These are phyloP conservation scores for Curvularia sp. DNA, from an alignment of 2,329 filamentous ascomycete genomes.

Conservation along the genomic window DNA sequence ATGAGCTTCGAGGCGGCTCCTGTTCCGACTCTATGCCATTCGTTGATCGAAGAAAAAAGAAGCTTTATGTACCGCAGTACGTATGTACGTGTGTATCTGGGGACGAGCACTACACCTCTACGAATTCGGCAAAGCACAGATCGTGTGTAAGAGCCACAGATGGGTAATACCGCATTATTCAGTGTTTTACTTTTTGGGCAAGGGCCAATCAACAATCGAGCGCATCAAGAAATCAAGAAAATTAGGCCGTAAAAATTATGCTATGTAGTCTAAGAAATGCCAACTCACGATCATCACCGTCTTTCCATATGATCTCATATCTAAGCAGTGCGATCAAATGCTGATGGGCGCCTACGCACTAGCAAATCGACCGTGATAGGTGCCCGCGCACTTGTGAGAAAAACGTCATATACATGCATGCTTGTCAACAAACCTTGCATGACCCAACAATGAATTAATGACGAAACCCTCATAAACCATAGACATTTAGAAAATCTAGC, in stretches of 20 bases:
- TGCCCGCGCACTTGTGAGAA: background rate
- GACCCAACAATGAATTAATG: background rate
- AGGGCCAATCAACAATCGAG: background rate
- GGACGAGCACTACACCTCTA: background rate
- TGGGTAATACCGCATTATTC: background rate
- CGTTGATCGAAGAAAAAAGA: background rate
- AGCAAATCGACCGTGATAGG: background rate
- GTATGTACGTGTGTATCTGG: background rate
- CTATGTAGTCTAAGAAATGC: background rate
- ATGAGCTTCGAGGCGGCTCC: background rate
- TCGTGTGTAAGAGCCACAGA: background rate
- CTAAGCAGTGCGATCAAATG: background rate
- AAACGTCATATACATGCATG: background rate
- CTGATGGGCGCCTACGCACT: background rate
- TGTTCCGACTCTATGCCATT: background rate
- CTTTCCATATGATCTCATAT: conserved; percentile 3
- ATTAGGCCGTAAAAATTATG: background rate
- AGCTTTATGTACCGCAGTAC: background rate
- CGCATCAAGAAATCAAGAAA: background rate
- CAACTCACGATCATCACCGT: conserved; percentile 6
- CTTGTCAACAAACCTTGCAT: background rate
- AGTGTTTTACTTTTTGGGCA: background rate
- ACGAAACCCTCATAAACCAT: background rate
- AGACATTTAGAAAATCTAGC: background rate
- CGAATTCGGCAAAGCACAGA: background rate